Base-by-base conservation (phyloP, 2,329 filamentous ascomycete genomes). In the Fusarium sp. region DNA sequence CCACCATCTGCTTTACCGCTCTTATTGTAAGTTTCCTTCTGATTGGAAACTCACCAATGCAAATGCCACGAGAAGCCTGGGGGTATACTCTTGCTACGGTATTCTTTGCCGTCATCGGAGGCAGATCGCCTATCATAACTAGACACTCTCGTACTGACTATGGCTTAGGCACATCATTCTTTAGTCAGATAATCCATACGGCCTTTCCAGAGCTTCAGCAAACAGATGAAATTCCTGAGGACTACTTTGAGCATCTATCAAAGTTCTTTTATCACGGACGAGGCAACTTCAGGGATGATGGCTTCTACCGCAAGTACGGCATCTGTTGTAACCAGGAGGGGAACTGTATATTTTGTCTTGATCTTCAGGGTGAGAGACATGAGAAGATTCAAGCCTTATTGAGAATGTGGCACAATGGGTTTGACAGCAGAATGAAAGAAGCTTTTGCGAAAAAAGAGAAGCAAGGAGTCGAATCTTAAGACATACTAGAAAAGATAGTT, bases 251-350 rank as follows among this genome's bases (percentile, higher is more conserved):
- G 4, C 30, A 39, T 24, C 26, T 14, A 22, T 26, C n/a, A 13
- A 42, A 18, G 26, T 9, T 11, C 3, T 28, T 42, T 7, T 4
- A 24, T 33, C 30, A 20, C 8, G n/a, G 24, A 12, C 41, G 47
- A 24, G 30, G 14, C 22, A 42, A 44, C 28, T 44, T 68, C 36
- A 39, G 28, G 26, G 30, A 22, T 9, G 6, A 20, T 12, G 53
- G 60, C 30, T 54, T 35, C 16, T 16, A 66, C 18, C 65, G 36
- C n/a, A 33, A 15, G 16, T 39, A 24, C 24, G 65, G 65, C 20
- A 22, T 68, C 26, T 68, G 55, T 20, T 68, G 65, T 24, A n/a
- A 26, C 18, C 36, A 30, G 13, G n/a, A 30, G 16, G 42, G 42
- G 4, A 22, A 42, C 14, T 68, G 62, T n/a, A 26, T 30, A 18